Percentiles rank a stretch among this genome's conserved stretches.
phyloP scores from a whole-genome alignment of 2,329 filamentous ascomycete genomes.

The Pestalotiopsis sp. region DNA sequence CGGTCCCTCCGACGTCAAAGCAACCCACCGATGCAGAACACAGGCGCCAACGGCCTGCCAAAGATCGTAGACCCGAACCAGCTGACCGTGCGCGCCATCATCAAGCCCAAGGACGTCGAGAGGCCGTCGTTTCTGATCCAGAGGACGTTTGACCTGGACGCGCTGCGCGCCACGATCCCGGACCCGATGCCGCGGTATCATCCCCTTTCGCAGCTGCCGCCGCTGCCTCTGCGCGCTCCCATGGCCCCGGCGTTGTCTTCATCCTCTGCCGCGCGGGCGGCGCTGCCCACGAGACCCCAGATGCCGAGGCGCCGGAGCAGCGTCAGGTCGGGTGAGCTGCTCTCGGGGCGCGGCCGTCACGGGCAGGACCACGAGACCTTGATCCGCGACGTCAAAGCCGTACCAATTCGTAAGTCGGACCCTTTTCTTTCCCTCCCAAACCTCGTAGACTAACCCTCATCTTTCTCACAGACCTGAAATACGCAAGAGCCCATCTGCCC shows the following conservation, averaged over 20 bases:
- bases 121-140: constrained; percentile 50
- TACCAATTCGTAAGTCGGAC: constrained; percentile 34
- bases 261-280: neutral
- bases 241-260: neutral
- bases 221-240: neutral
- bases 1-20: constrained; percentile 40
- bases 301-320: constrained; percentile 25
- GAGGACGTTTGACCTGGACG: constrained; percentile 52
- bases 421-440: constrained; percentile 1
- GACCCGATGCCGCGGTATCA: constrained; percentile 18
- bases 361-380: constrained; percentile 22
- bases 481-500: constrained; percentile 52
- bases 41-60: neutral
- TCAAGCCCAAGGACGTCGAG: constrained; percentile 42
- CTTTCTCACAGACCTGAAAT: constrained; percentile 44
- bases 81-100: constrained; percentile 44
- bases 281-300: neutral
- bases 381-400: constrained; percentile 34
- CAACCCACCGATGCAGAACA: constrained; percentile 17
- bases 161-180: constrained; percentile 49
- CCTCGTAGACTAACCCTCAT: neutral
- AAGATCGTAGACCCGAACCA: constrained; percentile 15
- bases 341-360: constrained; percentile 19
- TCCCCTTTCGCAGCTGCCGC: neutral
- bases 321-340: constrained; percentile 21